These are phyloP conservation scores for Mangifera indica DNA, from an alignment of 345 rosid genomes.

Conservation along the genomic window DNA sequence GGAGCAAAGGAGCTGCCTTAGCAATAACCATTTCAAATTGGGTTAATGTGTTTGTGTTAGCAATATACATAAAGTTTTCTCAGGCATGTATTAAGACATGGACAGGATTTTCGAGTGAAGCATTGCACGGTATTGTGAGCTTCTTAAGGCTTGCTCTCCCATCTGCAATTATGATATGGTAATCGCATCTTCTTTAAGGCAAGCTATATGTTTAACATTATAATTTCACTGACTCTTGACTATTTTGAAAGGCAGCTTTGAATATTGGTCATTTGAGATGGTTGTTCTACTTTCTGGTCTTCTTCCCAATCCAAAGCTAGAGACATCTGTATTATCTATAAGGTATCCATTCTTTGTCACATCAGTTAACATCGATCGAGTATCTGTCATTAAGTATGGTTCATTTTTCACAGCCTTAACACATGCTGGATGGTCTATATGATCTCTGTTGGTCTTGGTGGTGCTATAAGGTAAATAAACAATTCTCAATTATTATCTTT, in stretches of 20 bases:
- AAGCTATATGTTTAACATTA: no score
- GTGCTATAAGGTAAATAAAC: slow-evolving; percentile 52
- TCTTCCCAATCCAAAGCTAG: slow-evolving; percentile 46
- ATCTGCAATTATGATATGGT: slow-evolving; percentile 63
- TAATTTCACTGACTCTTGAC: neutral
- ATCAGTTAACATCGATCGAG: neutral
- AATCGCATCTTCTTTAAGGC: neutral
- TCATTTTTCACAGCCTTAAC: slow-evolving; percentile 47
- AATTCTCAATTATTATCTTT: neutral
- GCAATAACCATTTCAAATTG: slow-evolving; percentile 38
- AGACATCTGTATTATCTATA: slow-evolving; percentile 46
- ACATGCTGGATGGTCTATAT: slow-evolving; percentile 64
- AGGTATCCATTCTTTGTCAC: slow-evolving; percentile 23
- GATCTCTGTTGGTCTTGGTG: slow-evolving; percentile 69
- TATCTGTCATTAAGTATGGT: neutral
- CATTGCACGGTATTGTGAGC: slow-evolving; percentile 35
- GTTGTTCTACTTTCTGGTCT: slow-evolving; percentile 44
- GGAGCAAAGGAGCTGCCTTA: slow-evolving; percentile 49
- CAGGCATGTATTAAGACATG: slow-evolving; percentile 38
- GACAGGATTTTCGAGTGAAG: slow-evolving; percentile 46
- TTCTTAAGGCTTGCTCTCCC: slow-evolving; percentile 57
- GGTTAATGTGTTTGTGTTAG: slow-evolving; percentile 44
- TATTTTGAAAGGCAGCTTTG: slow-evolving; percentile 30
- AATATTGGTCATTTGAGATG: slow-evolving; percentile 47
- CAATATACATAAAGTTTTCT: slow-evolving; percentile 37